Evolutionary conservation across 2,329 filamentous ascomycete genomes (phyloP), one percentile per base, ranked within the genome.

Genomic region (Claviceps maximensis): DNA sequence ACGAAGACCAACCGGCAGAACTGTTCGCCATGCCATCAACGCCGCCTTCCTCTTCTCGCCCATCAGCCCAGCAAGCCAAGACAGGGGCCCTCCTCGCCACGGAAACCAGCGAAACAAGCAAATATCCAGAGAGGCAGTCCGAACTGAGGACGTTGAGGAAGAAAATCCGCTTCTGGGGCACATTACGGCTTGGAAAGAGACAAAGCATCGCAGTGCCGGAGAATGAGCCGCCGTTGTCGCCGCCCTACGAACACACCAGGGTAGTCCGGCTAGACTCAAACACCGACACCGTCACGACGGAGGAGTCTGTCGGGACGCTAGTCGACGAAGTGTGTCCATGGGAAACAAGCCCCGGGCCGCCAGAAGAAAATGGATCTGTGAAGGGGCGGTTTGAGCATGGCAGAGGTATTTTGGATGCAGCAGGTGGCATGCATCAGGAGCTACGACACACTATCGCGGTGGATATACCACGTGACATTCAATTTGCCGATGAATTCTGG

Each of bases 151-250:
- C 47, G 8, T 25, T 36, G 6, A 54, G 45, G 29, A 54, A 49
- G 45, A 51, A 46, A 27, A 38, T 45, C 27, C 41, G 49, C 21
- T 52, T 54, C 44, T 52, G 53, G 53, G 33, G 23, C 21, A 19
- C 50, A 2, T 46, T 52, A n/a, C 50, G 50, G 4, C 45, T 48
- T n/a, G 33, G 50, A 7, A 21, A 27, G 36, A 48, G 41, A 47
- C 25, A 31, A 9, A 25, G 40, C 46, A 45, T 25, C 33, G 36
- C 19, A 23, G 4, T 25, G n/a, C 15, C 48, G 9, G 15, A 31
- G 21, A 33, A 48, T 10, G 49, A 52, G 10, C 19, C 33, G 5
- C 36, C 17, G 29, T 13, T 15, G 3, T 41, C 29, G 46, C 46
- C 19, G n/a, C 1, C 41, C 45, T 17, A 12, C 15, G 44, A 25